phyloP scores from a whole-genome alignment of 1,284 basidiomycete genomes.

The Meripilus lineatus region DNA sequence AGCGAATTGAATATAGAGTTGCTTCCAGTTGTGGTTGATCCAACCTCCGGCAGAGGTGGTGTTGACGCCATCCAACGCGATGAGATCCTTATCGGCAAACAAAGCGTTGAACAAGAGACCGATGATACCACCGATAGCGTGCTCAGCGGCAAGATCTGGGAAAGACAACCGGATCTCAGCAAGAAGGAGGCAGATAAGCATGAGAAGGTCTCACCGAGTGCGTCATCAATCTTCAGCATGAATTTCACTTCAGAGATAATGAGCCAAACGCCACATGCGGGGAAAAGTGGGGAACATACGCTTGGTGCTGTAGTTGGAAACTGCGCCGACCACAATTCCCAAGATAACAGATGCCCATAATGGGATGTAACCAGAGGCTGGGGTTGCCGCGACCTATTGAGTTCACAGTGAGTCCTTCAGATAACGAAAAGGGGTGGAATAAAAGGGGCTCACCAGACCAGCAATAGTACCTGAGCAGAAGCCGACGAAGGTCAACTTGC shows the following conservation, averaged over 20 bases:
- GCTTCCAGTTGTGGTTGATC: constrained; percentile 69
- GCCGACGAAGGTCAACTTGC: constrained; percentile 83
- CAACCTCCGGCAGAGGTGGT: constrained; percentile 66
- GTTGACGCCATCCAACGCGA: constrained; percentile 74
- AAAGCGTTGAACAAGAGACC: constrained; percentile 78
- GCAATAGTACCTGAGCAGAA: constrained; percentile 81
- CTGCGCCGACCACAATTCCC: constrained; percentile 69
- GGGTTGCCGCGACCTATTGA: constrained; percentile 74
- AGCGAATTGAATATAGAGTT: constrained; percentile 79
- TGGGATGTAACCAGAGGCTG: constrained; percentile 65
- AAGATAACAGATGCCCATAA: constrained; percentile 73
- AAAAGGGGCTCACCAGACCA: constrained; percentile 43
- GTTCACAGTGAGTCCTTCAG: not conserved
- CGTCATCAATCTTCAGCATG: constrained; percentile 69
- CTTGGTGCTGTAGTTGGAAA: constrained; percentile 88
- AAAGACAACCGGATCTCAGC: not conserved
- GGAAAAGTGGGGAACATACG: constrained; percentile 41
- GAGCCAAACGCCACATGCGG: not conserved
- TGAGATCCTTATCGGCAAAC: constrained; percentile 65
- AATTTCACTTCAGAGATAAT: constrained; percentile 50
- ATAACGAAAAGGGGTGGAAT: not conserved
- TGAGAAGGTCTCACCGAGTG: constrained; percentile 36
- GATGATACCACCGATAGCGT: constrained; percentile 86
- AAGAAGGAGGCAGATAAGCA: not conserved
- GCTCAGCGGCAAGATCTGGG: constrained; percentile 80